Evolutionary conservation across 305 asterid species (phyloP).

Genomic region (Withania somnifera): DNA sequence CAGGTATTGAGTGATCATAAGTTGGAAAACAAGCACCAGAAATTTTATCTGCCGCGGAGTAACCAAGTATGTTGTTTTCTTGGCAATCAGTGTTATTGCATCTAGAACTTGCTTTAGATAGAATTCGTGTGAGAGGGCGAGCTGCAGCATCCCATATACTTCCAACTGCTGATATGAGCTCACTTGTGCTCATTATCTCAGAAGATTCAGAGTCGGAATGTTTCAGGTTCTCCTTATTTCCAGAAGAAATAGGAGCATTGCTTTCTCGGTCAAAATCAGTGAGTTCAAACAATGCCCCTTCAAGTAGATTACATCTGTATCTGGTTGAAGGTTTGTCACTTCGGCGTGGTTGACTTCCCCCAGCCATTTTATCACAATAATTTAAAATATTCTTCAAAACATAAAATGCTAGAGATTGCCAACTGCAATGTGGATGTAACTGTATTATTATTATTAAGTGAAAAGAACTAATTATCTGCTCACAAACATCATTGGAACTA

Average conservation of each 20-base stretch:
- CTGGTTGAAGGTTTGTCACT: constrained; percentile 38
- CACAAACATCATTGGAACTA: not conserved
- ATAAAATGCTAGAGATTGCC: constrained; percentile 7
- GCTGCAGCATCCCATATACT: constrained; percentile 47
- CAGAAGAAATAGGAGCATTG: constrained; percentile 19
- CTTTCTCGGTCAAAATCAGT: constrained; percentile 19
- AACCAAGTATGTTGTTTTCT: constrained; percentile 22
- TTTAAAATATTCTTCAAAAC: constrained; percentile 5
- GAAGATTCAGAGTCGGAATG: constrained; percentile 25
- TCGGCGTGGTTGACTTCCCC: constrained; percentile 27
- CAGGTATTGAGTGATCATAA: constrained; percentile 20
- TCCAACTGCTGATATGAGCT: constrained; percentile 58
- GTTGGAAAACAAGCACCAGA: constrained; percentile 17
- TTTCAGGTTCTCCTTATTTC: constrained; percentile 20
- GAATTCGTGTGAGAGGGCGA: constrained; percentile 44
- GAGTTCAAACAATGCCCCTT: constrained; percentile 34
- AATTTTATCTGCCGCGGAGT: constrained; percentile 20
- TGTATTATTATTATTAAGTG: not conserved
- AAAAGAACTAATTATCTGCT: not conserved
- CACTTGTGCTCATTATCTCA: constrained; percentile 47
- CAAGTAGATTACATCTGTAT: constrained; percentile 23
- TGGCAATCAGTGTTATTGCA: constrained; percentile 15
- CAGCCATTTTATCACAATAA: constrained; percentile 23
- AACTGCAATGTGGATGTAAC: constrained; percentile 24
- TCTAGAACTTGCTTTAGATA: constrained; percentile 26